These are phyloP conservation scores for Globisporangium echinulatum DNA, from an alignment of 352 stramenopile species.

Conservation along the genomic window DNA sequence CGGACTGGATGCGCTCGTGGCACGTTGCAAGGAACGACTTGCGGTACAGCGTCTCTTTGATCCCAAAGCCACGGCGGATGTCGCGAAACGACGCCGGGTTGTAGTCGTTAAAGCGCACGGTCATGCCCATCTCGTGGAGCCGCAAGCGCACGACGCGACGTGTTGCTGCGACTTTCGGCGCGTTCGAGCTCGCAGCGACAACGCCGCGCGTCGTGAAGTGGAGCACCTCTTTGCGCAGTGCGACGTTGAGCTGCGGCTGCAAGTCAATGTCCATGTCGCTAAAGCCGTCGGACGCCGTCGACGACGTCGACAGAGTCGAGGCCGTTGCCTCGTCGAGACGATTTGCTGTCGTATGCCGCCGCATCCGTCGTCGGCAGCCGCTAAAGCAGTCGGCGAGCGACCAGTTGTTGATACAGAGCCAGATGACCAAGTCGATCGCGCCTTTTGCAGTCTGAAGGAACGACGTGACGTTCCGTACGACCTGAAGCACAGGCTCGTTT, in stretches of 20 bases:
- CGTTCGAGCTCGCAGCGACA: conserved; percentile 68
- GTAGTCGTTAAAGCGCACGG: conserved; percentile 77
- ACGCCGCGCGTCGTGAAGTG: conserved; percentile 85
- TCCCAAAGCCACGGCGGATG: conserved; percentile 71
- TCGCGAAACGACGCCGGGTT: conserved; percentile 63
- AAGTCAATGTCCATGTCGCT: conserved; percentile 79
- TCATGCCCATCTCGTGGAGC: conserved; percentile 78
- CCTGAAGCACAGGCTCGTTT: conserved; percentile 20
- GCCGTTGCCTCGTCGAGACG: background rate
- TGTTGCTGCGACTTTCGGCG: conserved; percentile 33
- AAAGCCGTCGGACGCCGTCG: conserved; percentile 33
- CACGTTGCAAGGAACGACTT: conserved; percentile 77
- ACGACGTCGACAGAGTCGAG: conserved; percentile 9
- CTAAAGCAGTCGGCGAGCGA: conserved; percentile 20
- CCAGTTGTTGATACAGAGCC: conserved; percentile 68
- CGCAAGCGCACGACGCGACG: conserved; percentile 63
- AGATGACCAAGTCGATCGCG: conserved; percentile 82
- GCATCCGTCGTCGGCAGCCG: background rate
- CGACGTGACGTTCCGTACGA: conserved; percentile 50
- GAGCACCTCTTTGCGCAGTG: conserved; percentile 82
- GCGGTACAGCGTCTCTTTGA: conserved; percentile 69
- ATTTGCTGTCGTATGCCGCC: background rate
- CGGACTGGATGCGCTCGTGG: conserved; percentile 77
- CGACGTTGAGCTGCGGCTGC: conserved; percentile 81
- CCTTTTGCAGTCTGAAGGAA: conserved; percentile 73